phyloP scores from a whole-genome alignment of 306 rosid species.

The Inga oerstediana region DNA sequence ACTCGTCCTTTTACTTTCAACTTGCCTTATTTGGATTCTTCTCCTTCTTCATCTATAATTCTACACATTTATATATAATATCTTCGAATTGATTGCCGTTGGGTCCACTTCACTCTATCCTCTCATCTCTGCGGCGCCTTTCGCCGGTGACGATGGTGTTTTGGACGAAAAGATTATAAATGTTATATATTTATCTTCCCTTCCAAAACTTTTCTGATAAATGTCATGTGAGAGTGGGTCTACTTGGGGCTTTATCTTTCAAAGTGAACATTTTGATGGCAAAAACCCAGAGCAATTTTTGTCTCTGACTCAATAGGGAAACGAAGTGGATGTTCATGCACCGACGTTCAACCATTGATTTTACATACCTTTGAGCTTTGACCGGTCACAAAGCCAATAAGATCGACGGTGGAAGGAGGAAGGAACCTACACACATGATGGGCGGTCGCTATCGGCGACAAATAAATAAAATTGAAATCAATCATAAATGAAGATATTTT shows the following conservation, averaged over 20 bases:
- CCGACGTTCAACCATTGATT: slow-evolving; percentile 47
- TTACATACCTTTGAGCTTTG: slow-evolving; percentile 39
- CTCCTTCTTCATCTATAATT: neutral
- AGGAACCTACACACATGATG: slow-evolving; percentile 63
- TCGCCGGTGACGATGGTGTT: slow-evolving; percentile 27
- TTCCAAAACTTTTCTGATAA: slow-evolving; percentile 56
- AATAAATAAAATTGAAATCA: slow-evolving; percentile 33
- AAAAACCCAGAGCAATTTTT: slow-evolving; percentile 33
- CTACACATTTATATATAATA: neutral
- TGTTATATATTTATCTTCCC: neutral
- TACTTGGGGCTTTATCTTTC: slow-evolving; percentile 40
- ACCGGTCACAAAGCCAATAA: neutral
- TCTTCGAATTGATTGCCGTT: neutral
- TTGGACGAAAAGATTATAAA: neutral
- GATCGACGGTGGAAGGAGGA: slow-evolving; percentile 37
- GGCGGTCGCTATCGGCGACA: slow-evolving; percentile 37
- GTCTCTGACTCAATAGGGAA: neutral
- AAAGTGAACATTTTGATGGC: slow-evolving; percentile 31
- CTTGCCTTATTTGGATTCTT: slow-evolving; percentile 18
- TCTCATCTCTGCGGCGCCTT: slow-evolving; percentile 33
- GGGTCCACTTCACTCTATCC: slow-evolving; percentile 43
- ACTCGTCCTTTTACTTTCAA: neutral
- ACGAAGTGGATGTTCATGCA: slow-evolving; percentile 55
- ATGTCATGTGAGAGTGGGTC: slow-evolving; percentile 81
- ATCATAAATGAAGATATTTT: slow-evolving; percentile 37